Evolutionary conservation across 257 asterid species (phyloP).

Genomic region (Nicotiana tabacum): DNA sequence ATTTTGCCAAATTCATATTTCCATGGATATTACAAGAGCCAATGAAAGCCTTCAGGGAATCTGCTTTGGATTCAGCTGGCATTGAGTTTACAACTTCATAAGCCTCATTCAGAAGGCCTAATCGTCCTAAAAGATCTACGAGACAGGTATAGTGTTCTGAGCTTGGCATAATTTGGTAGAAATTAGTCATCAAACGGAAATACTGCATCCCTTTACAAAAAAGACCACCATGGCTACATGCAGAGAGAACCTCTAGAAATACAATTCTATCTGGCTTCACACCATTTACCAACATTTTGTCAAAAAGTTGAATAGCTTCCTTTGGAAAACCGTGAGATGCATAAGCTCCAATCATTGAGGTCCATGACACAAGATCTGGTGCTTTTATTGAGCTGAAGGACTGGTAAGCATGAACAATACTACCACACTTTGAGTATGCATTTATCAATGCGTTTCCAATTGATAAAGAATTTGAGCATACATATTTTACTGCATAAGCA

Average conservation of each 20-base stretch:
- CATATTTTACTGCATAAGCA: constrained; percentile 21
- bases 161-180: constrained; percentile 23
- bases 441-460: constrained; percentile 26
- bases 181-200: constrained; percentile 23
- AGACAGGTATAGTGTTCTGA: constrained; percentile 29
- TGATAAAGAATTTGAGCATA: constrained; percentile 16
- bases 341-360: constrained; percentile 34
- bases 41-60: constrained; percentile 31
- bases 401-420: constrained; percentile 18
- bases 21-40: constrained; percentile 31
- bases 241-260: constrained; percentile 35
- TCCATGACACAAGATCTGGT: constrained; percentile 35
- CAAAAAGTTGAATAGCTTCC: constrained; percentile 23
- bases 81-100: constrained; percentile 20
- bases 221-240: constrained; percentile 36
- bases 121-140: constrained; percentile 31
- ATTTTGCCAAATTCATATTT: constrained; percentile 19
- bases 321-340: constrained; percentile 33
- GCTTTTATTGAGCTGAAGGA: constrained; percentile 20
- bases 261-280: constrained; percentile 29
- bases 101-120: constrained; percentile 31
- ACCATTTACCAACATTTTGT: constrained; percentile 22
- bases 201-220: constrained; percentile 29
- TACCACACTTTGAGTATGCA: constrained; percentile 32
- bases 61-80: constrained; percentile 15